Conservation (phyloP, 2,329 filamentous ascomycete species). For the Blumeria graminis region DNA sequence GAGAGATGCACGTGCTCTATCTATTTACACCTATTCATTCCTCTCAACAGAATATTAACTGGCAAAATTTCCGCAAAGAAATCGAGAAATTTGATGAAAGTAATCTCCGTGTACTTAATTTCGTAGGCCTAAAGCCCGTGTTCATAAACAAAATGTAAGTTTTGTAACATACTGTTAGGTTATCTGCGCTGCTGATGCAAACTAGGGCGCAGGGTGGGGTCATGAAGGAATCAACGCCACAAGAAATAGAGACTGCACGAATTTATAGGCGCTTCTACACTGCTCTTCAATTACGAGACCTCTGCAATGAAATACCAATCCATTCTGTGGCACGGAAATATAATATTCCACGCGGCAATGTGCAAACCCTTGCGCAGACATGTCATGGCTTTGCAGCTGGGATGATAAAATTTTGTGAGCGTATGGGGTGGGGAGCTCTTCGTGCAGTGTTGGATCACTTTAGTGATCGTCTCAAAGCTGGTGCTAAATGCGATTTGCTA, state of each 20-base stretch:
- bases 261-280: slow-evolving; percentile 52
- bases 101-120: slow-evolving; percentile 39
- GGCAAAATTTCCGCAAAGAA: slow-evolving; percentile 48
- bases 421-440: slow-evolving; percentile 53
- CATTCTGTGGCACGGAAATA: slow-evolving; percentile 47
- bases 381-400: slow-evolving; percentile 59
- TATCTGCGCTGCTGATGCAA: neutral
- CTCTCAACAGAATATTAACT: slow-evolving; percentile 33
- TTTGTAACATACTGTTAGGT: too few species aligned
- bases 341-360: slow-evolving; percentile 40
- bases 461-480: slow-evolving; percentile 43
- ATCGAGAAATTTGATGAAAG: slow-evolving; percentile 48
- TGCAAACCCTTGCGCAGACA: slow-evolving; percentile 49
- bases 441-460: slow-evolving; percentile 52
- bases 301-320: slow-evolving; percentile 54
- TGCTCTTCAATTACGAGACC: slow-evolving; percentile 51
- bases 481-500: slow-evolving; percentile 42
- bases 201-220: slow-evolving; percentile 39
- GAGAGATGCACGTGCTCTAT: slow-evolving; percentile 59
- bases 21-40: slow-evolving; percentile 51
- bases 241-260: slow-evolving; percentile 34
- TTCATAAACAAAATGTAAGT: slow-evolving; percentile 41
- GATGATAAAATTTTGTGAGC: slow-evolving; percentile 57
- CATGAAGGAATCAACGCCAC: slow-evolving; percentile 35
- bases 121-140: slow-evolving; percentile 43